These are phyloP conservation scores for Farysia itapuensis DNA, from an alignment of 1,284 basidiomycete genomes.

Conservation along the genomic window DNA sequence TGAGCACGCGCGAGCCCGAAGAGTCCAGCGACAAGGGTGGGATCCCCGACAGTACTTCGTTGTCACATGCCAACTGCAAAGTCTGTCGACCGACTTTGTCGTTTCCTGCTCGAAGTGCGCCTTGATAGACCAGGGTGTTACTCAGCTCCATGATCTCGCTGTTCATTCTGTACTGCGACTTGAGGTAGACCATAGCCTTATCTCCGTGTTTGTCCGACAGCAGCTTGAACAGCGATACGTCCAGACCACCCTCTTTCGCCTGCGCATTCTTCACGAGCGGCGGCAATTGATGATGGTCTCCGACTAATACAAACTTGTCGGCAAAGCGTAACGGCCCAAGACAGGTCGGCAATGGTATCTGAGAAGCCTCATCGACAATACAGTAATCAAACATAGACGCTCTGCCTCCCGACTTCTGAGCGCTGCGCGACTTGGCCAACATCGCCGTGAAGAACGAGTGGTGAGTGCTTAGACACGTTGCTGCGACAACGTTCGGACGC, in stretches of 20 bases:
- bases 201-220: slow-evolving; percentile 80
- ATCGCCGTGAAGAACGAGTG: slow-evolving; percentile 73
- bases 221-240: slow-evolving; percentile 83
- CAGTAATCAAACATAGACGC: slow-evolving; percentile 82
- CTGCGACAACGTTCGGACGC: slow-evolving; percentile 86
- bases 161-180: slow-evolving; percentile 94
- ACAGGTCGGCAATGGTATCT: slow-evolving; percentile 93
- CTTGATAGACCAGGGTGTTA: slow-evolving; percentile 83
- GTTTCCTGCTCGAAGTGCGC: slow-evolving; percentile 77
- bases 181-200: slow-evolving; percentile 76
- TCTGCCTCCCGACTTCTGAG: background rate
- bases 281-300: slow-evolving; percentile 94
- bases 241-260: slow-evolving; percentile 78
- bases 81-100: slow-evolving; percentile 69
- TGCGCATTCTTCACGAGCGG: slow-evolving; percentile 75
- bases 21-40: no score
- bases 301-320: slow-evolving; percentile 87
- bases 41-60: slow-evolving; percentile 1
- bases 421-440: slow-evolving; percentile 62
- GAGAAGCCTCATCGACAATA: slow-evolving; percentile 96
- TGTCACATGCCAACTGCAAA: slow-evolving; percentile 66
- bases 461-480: slow-evolving; percentile 88
- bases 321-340: slow-evolving; percentile 88
- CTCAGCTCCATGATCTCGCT: slow-evolving; percentile 91
- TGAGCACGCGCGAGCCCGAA: background rate